Evolutionary conservation across 768 basidiomycete species (phyloP).

Genomic region (Russula vinacea): DNA sequence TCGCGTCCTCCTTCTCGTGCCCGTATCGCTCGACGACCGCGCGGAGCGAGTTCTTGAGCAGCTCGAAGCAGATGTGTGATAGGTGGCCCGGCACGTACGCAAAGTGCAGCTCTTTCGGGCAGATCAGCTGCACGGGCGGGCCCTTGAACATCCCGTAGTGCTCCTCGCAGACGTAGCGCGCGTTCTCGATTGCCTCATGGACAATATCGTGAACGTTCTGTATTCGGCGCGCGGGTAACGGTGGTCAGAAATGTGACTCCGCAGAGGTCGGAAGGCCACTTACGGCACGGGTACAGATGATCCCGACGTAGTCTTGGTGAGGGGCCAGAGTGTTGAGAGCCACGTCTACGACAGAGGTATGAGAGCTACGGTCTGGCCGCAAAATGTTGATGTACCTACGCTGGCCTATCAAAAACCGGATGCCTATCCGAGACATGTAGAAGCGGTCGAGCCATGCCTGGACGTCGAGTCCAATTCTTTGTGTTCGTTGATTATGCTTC

Average conservation of each 20-base stretch:
- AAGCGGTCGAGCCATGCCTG: constrained; percentile 97
- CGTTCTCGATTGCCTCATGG: constrained; percentile 98
- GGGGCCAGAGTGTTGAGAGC: constrained; percentile 90
- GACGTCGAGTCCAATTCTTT: constrained; percentile 77
- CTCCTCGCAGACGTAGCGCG: constrained; percentile 90
- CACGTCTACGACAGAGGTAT: constrained; percentile 56
- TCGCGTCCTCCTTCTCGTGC: constrained; percentile 68
- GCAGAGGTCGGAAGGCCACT: constrained; percentile 34
- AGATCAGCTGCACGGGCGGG: constrained; percentile 94
- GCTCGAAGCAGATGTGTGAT: constrained; percentile 94
- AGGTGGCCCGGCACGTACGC: constrained; percentile 96
- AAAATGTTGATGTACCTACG: constrained; percentile 45
- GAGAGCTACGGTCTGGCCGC: neutral
- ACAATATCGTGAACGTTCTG: constrained; percentile 95
- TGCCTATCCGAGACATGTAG: constrained; percentile 93
- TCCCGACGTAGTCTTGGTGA: constrained; percentile 91
- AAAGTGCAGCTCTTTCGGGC: constrained; percentile 81
- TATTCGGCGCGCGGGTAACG: constrained; percentile 3
- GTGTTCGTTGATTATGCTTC: constrained; percentile 72
- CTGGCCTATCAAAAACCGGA: constrained; percentile 95
- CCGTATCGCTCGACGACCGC: constrained; percentile 95
- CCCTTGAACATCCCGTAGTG: constrained; percentile 93
- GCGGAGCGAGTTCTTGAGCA: constrained; percentile 95
- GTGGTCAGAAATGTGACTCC: neutral
- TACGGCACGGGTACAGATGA: constrained; percentile 91